A percentile compares a stretch with the other conserved stretches of the same genome.
Conservation (phyloP, 805 yeast species). For the Candida maris region DNA sequence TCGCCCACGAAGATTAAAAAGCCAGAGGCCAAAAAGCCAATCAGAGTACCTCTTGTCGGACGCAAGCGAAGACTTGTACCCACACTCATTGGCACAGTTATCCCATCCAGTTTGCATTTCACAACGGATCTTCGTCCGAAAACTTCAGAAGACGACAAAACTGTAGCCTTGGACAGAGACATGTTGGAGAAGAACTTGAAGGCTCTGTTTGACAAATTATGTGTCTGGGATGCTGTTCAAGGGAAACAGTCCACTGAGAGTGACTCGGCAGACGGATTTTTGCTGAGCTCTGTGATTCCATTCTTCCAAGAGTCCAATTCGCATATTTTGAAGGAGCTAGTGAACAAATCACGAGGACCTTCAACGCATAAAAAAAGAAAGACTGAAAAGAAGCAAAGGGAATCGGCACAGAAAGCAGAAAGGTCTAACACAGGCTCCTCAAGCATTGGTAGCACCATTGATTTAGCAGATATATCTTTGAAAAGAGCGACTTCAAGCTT, state of each 20-base stretch:
- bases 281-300: constrained; percentile 28
- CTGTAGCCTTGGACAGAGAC: neutral
- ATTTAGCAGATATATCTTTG: constrained; percentile 17
- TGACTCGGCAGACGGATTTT: constrained; percentile 26
- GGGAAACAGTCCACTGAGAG: constrained; percentile 25
- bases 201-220: constrained; percentile 28
- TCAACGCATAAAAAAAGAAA: constrained; percentile 15
- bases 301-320: constrained; percentile 27
- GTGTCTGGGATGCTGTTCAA: constrained; percentile 32
- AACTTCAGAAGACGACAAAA: neutral
- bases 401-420: constrained; percentile 5
- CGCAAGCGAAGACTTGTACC: constrained; percentile 32
- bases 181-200: constrained; percentile 14
- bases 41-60: constrained; percentile 22
- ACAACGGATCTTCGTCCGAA: constrained; percentile 25
- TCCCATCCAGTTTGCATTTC: constrained; percentile 21
- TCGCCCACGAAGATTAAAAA: constrained; percentile 2
- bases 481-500: constrained; percentile 25
- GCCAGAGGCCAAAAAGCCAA: constrained; percentile 3
- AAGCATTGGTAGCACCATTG: constrained; percentile 5
- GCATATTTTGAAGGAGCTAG: constrained; percentile 24
- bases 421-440: neutral
- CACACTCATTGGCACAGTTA: constrained; percentile 30
- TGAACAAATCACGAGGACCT: constrained; percentile 30
- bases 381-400: constrained; percentile 2